Percentiles rank a stretch among this genome's conserved stretches.
These are phyloP conservation scores for Neurospora cerealis DNA, from an alignment of 495 filamentous ascomycete species.

Conservation along the genomic window DNA sequence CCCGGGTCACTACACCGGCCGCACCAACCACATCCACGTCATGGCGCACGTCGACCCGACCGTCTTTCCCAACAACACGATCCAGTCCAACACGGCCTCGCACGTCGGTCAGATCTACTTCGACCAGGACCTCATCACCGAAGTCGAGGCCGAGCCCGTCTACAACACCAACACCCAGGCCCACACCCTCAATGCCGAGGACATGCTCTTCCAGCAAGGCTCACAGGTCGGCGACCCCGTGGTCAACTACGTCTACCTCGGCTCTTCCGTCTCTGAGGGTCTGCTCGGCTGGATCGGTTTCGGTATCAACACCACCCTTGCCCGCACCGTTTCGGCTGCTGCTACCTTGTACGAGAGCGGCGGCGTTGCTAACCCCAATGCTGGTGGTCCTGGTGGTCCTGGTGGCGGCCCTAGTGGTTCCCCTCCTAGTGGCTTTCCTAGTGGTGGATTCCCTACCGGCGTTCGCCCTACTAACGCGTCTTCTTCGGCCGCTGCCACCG, in stretches of 20 bases:
- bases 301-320: conserved; percentile 34
- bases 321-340: conserved; percentile 6
- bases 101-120: conserved; percentile 59
- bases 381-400: background rate
- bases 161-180: conserved; percentile 47
- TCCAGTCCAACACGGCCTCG: conserved; percentile 32
- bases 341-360: conserved; percentile 5
- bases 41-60: conserved; percentile 38
- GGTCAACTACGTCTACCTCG: conserved; percentile 46
- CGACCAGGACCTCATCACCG: conserved; percentile 45
- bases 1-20: conserved; percentile 46
- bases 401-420: background rate
- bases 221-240: conserved; percentile 41
- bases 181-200: conserved; percentile 40
- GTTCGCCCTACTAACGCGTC: background rate
- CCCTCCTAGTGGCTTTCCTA: background rate
- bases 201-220: conserved; percentile 33
- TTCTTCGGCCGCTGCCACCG: background rate
- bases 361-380: conserved; percentile 16
- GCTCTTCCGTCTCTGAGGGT: conserved; percentile 41
- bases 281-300: conserved; percentile 47
- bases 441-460: background rate
- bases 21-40: conserved; percentile 35
- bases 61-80: conserved; percentile 36
- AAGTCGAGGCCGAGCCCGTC: conserved; percentile 44